A percentile compares a stretch with the other conserved stretches of the same genome.
Conservation (phyloP, 225 moss, liverwort and hornwort genomes). For the Ulota crispa region DNA sequence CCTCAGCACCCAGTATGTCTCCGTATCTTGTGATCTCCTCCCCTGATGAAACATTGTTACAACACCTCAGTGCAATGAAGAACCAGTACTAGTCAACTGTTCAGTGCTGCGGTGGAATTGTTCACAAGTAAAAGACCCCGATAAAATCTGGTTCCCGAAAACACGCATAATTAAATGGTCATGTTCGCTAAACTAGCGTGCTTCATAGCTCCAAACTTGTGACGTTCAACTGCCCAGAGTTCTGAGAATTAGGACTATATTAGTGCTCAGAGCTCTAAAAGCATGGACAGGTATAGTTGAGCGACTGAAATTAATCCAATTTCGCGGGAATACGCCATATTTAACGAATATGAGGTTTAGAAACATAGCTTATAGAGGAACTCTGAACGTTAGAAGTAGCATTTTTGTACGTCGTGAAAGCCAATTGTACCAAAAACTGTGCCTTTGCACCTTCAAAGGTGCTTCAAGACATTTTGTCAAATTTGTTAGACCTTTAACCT, state of each 20-base stretch:
- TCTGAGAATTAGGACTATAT: background rate
- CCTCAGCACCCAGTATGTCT: slow-evolving; percentile 56
- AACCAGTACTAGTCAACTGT: background rate
- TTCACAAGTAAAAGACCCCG: background rate
- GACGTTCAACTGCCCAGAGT: too few species aligned
- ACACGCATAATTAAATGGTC: background rate
- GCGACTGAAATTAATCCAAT: background rate
- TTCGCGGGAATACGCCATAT: background rate
- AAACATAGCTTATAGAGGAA: background rate
- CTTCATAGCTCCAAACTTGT: background rate
- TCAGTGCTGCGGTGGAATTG: background rate
- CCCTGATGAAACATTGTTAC: slow-evolving; percentile 43
- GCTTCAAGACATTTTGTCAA: background rate
- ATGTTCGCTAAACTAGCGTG: background rate
- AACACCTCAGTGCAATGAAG: background rate
- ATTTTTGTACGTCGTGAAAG: background rate
- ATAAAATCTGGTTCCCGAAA: background rate
- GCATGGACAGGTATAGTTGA: background rate
- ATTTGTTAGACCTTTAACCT: background rate
- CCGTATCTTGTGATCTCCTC: slow-evolving; percentile 70
- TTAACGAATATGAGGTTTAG: background rate
- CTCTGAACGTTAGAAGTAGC: background rate
- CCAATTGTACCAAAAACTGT: background rate
- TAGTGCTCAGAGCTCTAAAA: background rate
- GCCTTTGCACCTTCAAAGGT: background rate